phyloP scores from a whole-genome alignment of 164 flowering plant genomes.

The Sextonia rubra region DNA sequence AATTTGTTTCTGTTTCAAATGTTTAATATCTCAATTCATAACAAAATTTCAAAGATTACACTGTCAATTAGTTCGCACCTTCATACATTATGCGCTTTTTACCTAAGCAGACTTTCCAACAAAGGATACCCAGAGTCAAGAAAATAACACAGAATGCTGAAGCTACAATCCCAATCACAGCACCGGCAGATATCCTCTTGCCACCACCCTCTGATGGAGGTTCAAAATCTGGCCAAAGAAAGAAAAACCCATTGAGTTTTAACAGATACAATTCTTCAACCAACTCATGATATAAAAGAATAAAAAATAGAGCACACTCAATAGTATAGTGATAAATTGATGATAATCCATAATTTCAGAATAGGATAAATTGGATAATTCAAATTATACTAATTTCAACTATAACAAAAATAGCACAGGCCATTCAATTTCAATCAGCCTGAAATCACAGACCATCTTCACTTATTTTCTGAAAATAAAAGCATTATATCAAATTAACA shows the following conservation, averaged over 20 bases:
- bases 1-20: too few relatives aligned
- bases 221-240: constrained; percentile 16
- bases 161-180: constrained; percentile 33
- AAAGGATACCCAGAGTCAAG: constrained; percentile 31
- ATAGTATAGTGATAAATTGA: too few relatives aligned
- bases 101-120: constrained; percentile 42
- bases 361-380: background rate
- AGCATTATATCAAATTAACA: too few relatives aligned
- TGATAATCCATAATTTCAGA: background rate
- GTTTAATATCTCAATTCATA: too few relatives aligned
- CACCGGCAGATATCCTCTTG: constrained; percentile 26
- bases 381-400: background rate
- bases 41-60: too few relatives aligned
- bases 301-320: background rate
- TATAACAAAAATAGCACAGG: background rate
- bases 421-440: too few relatives aligned
- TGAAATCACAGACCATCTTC: too few relatives aligned
- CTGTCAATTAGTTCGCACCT: constrained; percentile 8
- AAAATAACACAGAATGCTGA: constrained; percentile 14
- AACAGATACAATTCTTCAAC: background rate
- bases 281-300: background rate
- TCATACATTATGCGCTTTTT: constrained; percentile 14
- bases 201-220: constrained; percentile 15
- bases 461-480: too few relatives aligned
- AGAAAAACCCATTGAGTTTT: background rate